Conservation (phyloP, 352 stramenopile species). For the Phytophthora sansomeana region DNA sequence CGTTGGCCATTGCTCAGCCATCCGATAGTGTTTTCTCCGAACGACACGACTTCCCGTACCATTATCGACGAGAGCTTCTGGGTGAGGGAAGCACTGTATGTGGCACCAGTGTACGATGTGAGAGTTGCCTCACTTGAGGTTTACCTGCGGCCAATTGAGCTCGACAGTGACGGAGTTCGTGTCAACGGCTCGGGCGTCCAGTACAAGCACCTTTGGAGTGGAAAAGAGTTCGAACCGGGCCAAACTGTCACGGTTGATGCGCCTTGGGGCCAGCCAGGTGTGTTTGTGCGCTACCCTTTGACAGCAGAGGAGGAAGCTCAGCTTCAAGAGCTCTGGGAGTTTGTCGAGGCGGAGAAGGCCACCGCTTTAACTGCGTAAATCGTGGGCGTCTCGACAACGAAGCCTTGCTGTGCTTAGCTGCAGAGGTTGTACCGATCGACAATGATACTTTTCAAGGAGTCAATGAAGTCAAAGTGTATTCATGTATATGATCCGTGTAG, state of each 20-base stretch:
- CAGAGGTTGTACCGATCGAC: too few relatives aligned
- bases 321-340: constrained; percentile 30
- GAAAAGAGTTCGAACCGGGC: constrained; percentile 16
- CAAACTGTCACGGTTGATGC: constrained; percentile 32
- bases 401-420: too few relatives aligned
- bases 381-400: too few relatives aligned
- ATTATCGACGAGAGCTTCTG: constrained; percentile 39
- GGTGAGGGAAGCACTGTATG: constrained; percentile 34
- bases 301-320: constrained; percentile 28
- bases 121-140: constrained; percentile 22
- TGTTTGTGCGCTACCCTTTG: constrained; percentile 38
- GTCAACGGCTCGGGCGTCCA: constrained; percentile 21
- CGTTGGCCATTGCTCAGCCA: constrained; percentile 34
- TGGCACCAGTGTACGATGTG: constrained; percentile 37
- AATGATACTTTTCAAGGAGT: too few relatives aligned
- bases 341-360: constrained; percentile 27
- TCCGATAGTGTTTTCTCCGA: constrained; percentile 32
- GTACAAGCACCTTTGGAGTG: constrained; percentile 35
- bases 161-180: constrained; percentile 22
- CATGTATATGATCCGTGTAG: neutral
- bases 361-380: constrained; percentile 12
- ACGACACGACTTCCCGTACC: constrained; percentile 15
- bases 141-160: constrained; percentile 31
- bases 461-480: constrained; percentile 8
- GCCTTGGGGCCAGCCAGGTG: constrained; percentile 26